Evolutionary conservation across 768 basidiomycete genomes (phyloP).

Genomic region (Suillus occidentalis): DNA sequence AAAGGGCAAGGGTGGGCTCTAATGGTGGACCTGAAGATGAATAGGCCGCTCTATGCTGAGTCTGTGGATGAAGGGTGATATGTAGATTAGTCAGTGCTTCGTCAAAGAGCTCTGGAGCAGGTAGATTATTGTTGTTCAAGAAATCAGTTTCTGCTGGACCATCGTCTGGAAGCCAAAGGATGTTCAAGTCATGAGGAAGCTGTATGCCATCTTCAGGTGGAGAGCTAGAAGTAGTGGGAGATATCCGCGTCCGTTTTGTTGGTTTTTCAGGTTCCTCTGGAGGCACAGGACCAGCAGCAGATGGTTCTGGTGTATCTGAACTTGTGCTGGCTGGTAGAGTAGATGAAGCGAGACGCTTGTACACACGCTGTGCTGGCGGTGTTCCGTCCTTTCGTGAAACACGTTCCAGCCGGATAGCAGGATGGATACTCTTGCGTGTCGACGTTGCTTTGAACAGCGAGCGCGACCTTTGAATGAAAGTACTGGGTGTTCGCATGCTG

Average conservation of each 20-base stretch:
- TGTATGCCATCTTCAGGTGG: constrained; percentile 35
- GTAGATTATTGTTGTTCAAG: constrained; percentile 41
- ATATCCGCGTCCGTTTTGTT: constrained; percentile 1
- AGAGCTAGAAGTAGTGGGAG: neutral
- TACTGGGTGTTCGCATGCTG: constrained; percentile 36
- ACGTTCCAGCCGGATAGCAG: constrained; percentile 16
- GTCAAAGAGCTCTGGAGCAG: constrained; percentile 74
- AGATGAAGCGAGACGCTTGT: constrained; percentile 12
- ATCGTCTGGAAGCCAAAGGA: constrained; percentile 63
- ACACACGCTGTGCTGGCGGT: constrained; percentile 9
- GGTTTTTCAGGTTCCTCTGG: constrained; percentile 8
- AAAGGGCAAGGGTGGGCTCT: constrained; percentile 84
- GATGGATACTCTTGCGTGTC: constrained; percentile 24
- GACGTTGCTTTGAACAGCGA: constrained; percentile 29
- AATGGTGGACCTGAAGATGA: constrained; percentile 52
- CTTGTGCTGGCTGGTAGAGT: neutral
- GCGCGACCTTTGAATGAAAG: constrained; percentile 36
- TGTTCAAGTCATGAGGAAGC: constrained; percentile 55
- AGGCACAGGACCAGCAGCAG: constrained; percentile 1
- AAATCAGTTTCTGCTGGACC: constrained; percentile 23
- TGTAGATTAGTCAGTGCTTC: constrained; percentile 75
- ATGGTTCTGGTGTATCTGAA: neutral
- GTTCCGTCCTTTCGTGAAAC: constrained; percentile 26
- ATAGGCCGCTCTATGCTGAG: constrained; percentile 72
- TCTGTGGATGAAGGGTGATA: constrained; percentile 78